These are phyloP conservation scores for Discostella pseudostelligera DNA, from an alignment of 108 stramenopile genomes.

Conservation along the genomic window DNA sequence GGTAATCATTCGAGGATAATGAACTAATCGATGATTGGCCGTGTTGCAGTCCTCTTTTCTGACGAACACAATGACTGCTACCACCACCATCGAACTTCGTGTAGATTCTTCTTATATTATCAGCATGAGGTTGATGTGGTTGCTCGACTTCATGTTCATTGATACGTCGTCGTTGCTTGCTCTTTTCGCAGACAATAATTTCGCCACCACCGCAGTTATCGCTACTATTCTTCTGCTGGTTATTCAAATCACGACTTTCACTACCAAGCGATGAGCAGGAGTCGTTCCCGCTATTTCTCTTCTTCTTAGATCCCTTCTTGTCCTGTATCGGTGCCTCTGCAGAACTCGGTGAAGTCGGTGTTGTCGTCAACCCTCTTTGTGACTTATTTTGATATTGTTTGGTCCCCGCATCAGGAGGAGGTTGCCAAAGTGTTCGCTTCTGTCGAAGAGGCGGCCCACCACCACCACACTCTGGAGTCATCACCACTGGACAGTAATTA, in stretches of 20 bases:
- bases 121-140: not conserved
- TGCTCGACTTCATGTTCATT: constrained; percentile 38
- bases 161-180: constrained; percentile 50
- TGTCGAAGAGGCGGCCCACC: constrained; percentile 10
- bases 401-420: not conserved
- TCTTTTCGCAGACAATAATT: constrained; percentile 31
- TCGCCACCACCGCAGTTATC: constrained; percentile 7
- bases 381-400: constrained; percentile 27
- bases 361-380: not conserved
- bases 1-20: constrained; percentile 24
- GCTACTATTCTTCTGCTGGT: constrained; percentile 10
- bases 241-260: constrained; percentile 16
- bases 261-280: constrained; percentile 36
- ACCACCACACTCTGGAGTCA: not conserved
- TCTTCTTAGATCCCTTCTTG: constrained; percentile 36
- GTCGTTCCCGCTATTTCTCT: constrained; percentile 34
- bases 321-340: constrained; percentile 16
- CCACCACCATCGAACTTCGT: not conserved
- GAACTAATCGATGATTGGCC: constrained; percentile 38
- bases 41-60: constrained; percentile 41
- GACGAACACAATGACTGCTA: constrained; percentile 10
- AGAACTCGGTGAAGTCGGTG: not conserved
- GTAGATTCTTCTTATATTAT: not conserved
- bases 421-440: constrained; percentile 39
- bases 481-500: not conserved